Percentiles rank a stretch among this genome's conserved stretches.
Evolutionary conservation across 345 rosid species (phyloP).

Genomic region (Lepidium aucheri): DNA sequence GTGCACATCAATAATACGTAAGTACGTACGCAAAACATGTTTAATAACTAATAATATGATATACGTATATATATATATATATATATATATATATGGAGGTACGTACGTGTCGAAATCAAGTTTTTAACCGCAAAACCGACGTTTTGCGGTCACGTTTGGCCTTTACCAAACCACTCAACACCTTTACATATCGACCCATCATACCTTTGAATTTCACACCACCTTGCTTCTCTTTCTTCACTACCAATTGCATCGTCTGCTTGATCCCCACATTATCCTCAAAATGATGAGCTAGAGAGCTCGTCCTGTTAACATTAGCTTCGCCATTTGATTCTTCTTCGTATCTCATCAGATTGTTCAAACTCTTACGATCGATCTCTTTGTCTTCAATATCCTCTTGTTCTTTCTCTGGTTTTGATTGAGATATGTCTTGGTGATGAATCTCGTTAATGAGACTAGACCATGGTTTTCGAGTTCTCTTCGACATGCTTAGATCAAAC

Average conservation of each 20-base stretch:
- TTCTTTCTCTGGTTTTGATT: background rate
- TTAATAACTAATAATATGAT: background rate
- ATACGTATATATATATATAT: background rate
- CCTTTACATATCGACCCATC: conserved; percentile 56
- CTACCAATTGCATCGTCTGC: conserved; percentile 42
- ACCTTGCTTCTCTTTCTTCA: conserved; percentile 26
- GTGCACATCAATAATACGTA: conserved; percentile 3
- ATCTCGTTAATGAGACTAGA: conserved; percentile 19
- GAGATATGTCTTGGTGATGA: conserved; percentile 8
- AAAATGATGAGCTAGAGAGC: conserved; percentile 44
- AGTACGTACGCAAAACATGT: background rate
- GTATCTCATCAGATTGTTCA: conserved; percentile 50
- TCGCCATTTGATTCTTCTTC: conserved; percentile 17
- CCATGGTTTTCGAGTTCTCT: conserved; percentile 63
- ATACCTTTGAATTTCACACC: conserved; percentile 44
- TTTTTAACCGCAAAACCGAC: conserved; percentile 6
- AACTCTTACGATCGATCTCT: conserved; percentile 37
- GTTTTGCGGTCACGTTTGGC: conserved; percentile 34
- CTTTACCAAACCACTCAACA: conserved; percentile 47
- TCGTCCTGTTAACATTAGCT: conserved; percentile 23
- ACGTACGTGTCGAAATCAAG: conserved; percentile 5
- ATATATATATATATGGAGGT: too few species aligned
- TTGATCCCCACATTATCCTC: conserved; percentile 31
- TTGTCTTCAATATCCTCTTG: conserved; percentile 7
- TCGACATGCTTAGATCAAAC: conserved; percentile 60